phyloP scores from a whole-genome alignment of 495 filamentous ascomycete genomes.

The Penicillium crystallinum region DNA sequence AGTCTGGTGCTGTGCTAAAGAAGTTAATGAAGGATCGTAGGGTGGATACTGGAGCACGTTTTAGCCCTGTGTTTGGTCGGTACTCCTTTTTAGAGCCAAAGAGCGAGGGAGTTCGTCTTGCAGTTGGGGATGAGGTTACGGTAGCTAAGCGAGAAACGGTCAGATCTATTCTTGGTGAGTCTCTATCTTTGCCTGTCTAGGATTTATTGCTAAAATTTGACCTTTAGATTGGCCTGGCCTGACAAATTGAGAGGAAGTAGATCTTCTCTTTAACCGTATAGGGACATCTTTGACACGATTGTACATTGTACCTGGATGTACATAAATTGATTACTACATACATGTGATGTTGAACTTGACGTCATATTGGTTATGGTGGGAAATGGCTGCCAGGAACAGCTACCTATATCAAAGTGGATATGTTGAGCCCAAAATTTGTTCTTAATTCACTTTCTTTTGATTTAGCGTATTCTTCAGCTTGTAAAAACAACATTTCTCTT shows the following conservation, averaged over 20 bases:
- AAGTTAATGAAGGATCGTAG: slow-evolving; percentile 71
- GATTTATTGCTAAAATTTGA: slow-evolving; percentile 2
- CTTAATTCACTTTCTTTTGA: neutral
- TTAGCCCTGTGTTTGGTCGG: slow-evolving; percentile 76
- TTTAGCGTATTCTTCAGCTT: neutral
- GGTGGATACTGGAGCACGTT: slow-evolving; percentile 69
- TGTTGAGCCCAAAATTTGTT: neutral
- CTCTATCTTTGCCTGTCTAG: neutral
- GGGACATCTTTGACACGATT: neutral
- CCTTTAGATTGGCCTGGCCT: slow-evolving; percentile 26
- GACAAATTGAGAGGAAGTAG: slow-evolving; percentile 9
- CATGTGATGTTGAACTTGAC: neutral
- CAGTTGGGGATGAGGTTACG: slow-evolving; percentile 65
- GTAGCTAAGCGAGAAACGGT: slow-evolving; percentile 54
- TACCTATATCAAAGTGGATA: neutral
- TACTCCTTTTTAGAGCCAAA: slow-evolving; percentile 60
- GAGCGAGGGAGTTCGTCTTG: slow-evolving; percentile 34
- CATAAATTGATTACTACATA: neutral
- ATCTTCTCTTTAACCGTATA: neutral
- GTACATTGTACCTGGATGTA: neutral
- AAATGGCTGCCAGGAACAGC: neutral
- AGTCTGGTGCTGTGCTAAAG: slow-evolving; percentile 66
- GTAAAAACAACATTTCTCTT: neutral
- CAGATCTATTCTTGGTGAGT: slow-evolving; percentile 60
- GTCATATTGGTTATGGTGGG: neutral